A percentile compares a stretch with the other conserved stretches of the same genome.
Conservation (phyloP, 2,329 filamentous ascomycete genomes). For the Sporothrix inflata region DNA sequence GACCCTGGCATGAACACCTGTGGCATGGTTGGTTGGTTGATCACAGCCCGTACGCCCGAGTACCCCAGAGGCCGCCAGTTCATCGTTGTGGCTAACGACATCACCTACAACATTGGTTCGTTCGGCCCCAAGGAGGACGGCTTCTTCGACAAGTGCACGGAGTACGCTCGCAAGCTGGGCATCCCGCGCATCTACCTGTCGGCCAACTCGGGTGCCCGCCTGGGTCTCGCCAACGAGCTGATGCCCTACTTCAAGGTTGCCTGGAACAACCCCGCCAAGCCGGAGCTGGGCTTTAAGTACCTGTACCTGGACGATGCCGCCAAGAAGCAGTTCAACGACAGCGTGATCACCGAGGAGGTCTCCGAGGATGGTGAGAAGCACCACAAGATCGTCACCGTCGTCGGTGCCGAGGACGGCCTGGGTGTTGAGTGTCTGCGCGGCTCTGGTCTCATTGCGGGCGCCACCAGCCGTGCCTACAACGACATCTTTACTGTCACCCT, state of each 20-base stretch:
- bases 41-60: conserved; percentile 92
- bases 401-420: conserved; percentile 92
- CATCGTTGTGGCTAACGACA: conserved; percentile 97
- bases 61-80: conserved; percentile 92
- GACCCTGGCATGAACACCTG: conserved; percentile 94
- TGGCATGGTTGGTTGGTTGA: conserved; percentile 98
- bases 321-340: conserved; percentile 84
- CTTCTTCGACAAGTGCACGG: conserved; percentile 99
- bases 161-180: conserved; percentile 85
- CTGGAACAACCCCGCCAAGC: conserved; percentile 84
- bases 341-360: conserved; percentile 86
- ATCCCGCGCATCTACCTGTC: conserved; percentile 98
- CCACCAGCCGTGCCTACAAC: conserved; percentile 94
- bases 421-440: conserved; percentile 97
- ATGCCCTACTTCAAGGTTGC: conserved; percentile 97
- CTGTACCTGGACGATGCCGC: conserved; percentile 87
- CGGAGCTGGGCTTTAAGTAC: conserved; percentile 93
- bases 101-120: conserved; percentile 97
- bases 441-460: conserved; percentile 96
- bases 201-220: conserved; percentile 96
- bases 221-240: conserved; percentile 94
- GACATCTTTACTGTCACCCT: conserved; percentile 98
- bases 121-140: conserved; percentile 96
- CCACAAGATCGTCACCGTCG: conserved; percentile 90
- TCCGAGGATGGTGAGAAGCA: conserved; percentile 85